Evolutionary conservation across 495 filamentous ascomycete genomes (phyloP).

Genomic region (Letharia columbiana): DNA sequence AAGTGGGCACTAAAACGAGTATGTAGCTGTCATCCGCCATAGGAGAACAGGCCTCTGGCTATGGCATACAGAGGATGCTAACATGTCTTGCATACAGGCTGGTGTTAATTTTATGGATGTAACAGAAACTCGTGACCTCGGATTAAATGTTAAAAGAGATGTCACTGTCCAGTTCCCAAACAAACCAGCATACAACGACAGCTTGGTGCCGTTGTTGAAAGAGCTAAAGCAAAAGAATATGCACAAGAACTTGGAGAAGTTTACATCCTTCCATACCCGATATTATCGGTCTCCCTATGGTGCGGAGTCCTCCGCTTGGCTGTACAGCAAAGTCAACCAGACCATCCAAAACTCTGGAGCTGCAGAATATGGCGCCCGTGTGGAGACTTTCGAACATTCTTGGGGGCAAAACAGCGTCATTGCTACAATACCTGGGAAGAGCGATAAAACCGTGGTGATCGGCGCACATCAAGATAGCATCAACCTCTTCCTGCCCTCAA

Average conservation of each 20-base stretch:
- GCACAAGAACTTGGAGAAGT: constrained; percentile 63
- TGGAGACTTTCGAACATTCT: constrained; percentile 65
- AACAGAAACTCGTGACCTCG: constrained; percentile 47
- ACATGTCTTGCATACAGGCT: constrained; percentile 40
- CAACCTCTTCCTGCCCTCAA: constrained; percentile 78
- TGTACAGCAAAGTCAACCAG: constrained; percentile 63
- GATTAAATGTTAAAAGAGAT: constrained; percentile 29
- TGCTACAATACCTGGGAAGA: constrained; percentile 82
- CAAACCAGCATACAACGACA: constrained; percentile 55
- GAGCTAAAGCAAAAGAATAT: constrained; percentile 70
- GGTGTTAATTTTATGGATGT: constrained; percentile 93
- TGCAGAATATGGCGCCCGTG: constrained; percentile 54
- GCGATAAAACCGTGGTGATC: constrained; percentile 71
- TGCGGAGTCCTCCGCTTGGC: constrained; percentile 82
- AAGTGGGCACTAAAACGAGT: constrained; percentile 88
- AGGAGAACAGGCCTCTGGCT: not conserved
- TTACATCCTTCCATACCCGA: constrained; percentile 76
- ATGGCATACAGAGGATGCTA: not conserved
- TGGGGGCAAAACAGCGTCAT: constrained; percentile 93
- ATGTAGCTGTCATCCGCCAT: constrained; percentile 28
- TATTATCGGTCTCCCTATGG: constrained; percentile 86
- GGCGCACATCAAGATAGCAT: constrained; percentile 78
- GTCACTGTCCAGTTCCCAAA: constrained; percentile 53
- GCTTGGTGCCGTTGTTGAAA: constrained; percentile 56
- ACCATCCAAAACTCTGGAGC: constrained; percentile 58